Evolutionary conservation across 2,329 filamentous ascomycete genomes (phyloP), one percentile per base, ranked within the genome.

Genomic region (Emergomyces orientalis): DNA sequence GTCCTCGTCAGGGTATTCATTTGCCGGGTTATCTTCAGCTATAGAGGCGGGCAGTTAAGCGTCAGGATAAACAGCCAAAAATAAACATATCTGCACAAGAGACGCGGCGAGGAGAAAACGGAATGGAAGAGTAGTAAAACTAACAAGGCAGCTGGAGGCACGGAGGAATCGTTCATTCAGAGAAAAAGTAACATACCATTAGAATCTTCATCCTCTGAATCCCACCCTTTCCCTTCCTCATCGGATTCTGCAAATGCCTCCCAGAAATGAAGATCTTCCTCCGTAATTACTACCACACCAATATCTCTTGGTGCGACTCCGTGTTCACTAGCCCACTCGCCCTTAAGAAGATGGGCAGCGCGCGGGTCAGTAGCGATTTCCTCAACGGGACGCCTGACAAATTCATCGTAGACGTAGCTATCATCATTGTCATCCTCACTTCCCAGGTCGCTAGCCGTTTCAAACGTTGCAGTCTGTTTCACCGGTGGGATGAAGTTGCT

Each of bases 331-430:
- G 41, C 51, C 62, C 63, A 64, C 27, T 64, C 45, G 0, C 63
- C 65, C n/a, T 64, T 45, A 39, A 62, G 61, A 45, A 66, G 52
- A 17, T 62, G 62, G 8, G 39, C 19, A 19, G 63, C 47, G 41
- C 41, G 52, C 9, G 65, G 60, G 41, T 66, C 65, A 32, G 52
- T 25, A 34, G 51, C 69, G 22, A 67, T 64, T n/a, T 73, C 70
- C 1, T 73, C 69, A 22, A 78, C 65, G n/a, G 72, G 74, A 22
- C 80, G 76, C 2, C 84, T 81, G 51, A 86, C 75, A 70, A 86
- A 86, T 11, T 82, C 84, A 67, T 86, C 84, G 71, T 85, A 86
- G 63, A 86, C 82, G 69, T 84, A 86, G 54, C 83, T 82, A 27
- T 71, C 74, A n/a, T 80, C 79, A 25, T 77, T 76, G 25, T 78